Conservation (phyloP, 2,329 filamentous ascomycete genomes). For the Alternaria postmessia region DNA sequence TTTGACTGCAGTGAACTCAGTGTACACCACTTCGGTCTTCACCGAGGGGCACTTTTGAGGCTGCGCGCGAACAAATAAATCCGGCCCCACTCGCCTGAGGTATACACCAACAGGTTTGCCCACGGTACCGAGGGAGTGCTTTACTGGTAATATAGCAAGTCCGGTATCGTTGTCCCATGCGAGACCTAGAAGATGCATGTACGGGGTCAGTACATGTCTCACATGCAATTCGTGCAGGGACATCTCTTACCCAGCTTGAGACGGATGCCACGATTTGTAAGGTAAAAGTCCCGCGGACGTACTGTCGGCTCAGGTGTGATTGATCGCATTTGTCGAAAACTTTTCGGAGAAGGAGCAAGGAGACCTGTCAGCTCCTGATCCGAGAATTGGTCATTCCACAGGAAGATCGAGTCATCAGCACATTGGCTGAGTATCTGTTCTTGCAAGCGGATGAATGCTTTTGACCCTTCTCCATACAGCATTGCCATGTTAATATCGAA, state of each 20-base stretch:
- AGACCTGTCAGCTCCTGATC: constrained; percentile 12
- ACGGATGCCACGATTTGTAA: constrained; percentile 14
- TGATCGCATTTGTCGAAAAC: constrained; percentile 11
- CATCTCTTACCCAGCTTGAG: constrained; percentile 1
- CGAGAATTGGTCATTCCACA: constrained; percentile 11
- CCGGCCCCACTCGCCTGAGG: constrained; percentile 7
- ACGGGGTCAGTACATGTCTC: too few relatives aligned
- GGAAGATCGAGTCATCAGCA: constrained; percentile 13
- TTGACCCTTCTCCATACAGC: constrained; percentile 20
- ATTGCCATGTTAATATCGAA: constrained; percentile 25
- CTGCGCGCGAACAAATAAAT: constrained; percentile 9
- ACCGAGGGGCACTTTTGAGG: constrained; percentile 6
- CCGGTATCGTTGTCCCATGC: constrained; percentile 13
- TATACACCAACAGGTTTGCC: constrained; percentile 8
- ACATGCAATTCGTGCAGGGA: too few relatives aligned
- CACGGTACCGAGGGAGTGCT: constrained; percentile 5
- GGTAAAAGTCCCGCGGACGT: constrained; percentile 8
- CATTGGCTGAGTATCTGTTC: constrained; percentile 17
- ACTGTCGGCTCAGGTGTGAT: constrained; percentile 6
- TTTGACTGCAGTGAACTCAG: constrained; percentile 9
- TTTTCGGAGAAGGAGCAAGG: constrained; percentile 2
- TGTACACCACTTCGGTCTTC: constrained; percentile 3
- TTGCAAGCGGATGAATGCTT: constrained; percentile 19
- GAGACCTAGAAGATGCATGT: background rate
- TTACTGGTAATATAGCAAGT: constrained; percentile 14